Evolutionary conservation across 257 asterid species (phyloP).

Genomic region (Solanum pennellii): DNA sequence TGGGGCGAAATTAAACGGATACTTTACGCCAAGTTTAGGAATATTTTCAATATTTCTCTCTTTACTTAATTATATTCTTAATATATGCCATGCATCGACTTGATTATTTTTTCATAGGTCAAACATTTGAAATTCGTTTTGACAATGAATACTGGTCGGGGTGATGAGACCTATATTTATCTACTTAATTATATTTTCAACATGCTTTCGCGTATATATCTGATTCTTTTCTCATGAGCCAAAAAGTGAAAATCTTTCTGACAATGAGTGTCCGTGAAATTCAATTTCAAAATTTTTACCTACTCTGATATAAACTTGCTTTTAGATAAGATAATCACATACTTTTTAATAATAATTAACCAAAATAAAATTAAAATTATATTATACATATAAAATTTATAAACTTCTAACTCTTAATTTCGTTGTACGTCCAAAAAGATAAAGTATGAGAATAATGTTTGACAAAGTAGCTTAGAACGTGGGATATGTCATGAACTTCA

Average conservation of each 20-base stretch:
- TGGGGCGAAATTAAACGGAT: too few species aligned
- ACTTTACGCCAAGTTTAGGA: too few species aligned
- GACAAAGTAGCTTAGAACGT: neutral
- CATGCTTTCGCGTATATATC: too few species aligned
- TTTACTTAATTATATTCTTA: neutral
- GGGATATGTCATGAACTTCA: neutral
- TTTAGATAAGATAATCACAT: neutral
- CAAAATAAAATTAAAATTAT: neutral
- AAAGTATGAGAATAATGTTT: neutral
- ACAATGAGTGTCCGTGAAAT: too few species aligned
- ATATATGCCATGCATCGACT: neutral
- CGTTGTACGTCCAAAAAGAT: accelerated
- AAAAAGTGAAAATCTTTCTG: too few species aligned
- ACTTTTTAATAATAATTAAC: neutral
- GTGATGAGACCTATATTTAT: too few species aligned
- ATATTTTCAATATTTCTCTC: too few species aligned
- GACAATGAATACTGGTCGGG: neutral
- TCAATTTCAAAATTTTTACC: accelerated
- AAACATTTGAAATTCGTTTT: neutral
- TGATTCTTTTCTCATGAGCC: too few species aligned
- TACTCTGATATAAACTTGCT: neutral
- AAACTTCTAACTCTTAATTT: neutral
- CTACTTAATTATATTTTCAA: too few species aligned
- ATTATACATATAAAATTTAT: neutral
- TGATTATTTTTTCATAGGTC: neutral